A percentile compares a stretch with the other conserved stretches of the same genome.
Conservation (phyloP, 2,329 filamentous ascomycete species). For the Thielaviopsis punctulata region DNA sequence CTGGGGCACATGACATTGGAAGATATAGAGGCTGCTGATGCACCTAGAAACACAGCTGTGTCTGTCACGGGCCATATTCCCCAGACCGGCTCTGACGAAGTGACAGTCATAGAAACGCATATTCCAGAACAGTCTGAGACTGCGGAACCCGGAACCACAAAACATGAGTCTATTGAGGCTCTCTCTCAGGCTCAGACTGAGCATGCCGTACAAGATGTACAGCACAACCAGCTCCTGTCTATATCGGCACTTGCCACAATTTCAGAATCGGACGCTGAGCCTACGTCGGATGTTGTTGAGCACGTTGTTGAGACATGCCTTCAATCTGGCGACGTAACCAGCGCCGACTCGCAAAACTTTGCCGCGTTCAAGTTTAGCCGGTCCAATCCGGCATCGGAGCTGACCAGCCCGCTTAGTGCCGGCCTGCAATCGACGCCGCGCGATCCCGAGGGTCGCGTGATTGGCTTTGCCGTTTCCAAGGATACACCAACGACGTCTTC, state of each 20-base stretch:
- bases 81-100: no score
- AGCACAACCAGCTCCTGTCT: no score
- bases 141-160: no score
- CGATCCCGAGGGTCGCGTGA: constrained; percentile 35
- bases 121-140: no score
- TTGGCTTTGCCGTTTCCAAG: constrained; percentile 38
- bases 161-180: no score
- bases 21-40: constrained; percentile 4
- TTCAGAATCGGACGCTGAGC: background rate
- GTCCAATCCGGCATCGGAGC: constrained; percentile 32
- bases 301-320: background rate
- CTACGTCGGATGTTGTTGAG: background rate
- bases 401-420: constrained; percentile 32
- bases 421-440: constrained; percentile 34
- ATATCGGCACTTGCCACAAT: background rate
- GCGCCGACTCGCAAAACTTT: constrained; percentile 30
- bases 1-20: constrained; percentile 12
- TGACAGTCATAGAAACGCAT: no score
- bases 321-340: background rate
- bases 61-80: no score
- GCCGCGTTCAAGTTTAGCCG: constrained; percentile 41
- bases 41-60: background rate
- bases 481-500: constrained; percentile 20
- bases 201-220: no score
- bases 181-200: no score